Evolutionary conservation across 2,329 filamentous ascomycete genomes (phyloP).

Genomic region (Hymenoscyphus repandus): DNA sequence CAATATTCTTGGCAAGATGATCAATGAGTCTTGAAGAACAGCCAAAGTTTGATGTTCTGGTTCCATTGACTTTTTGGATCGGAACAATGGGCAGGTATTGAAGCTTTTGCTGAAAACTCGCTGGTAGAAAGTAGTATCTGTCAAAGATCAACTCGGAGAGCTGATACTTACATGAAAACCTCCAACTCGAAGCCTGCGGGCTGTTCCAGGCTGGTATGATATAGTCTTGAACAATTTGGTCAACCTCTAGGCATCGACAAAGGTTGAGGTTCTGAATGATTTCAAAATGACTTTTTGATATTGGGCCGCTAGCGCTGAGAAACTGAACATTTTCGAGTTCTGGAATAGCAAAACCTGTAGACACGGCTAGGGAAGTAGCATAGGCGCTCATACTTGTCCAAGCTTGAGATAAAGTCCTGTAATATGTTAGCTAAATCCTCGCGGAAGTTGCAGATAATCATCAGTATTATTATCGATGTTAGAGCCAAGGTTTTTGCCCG

Average conservation of each 20-base stretch:
- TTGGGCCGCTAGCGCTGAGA: neutral
- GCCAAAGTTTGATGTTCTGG: conserved; percentile 14
- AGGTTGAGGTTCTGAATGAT: conserved; percentile 12
- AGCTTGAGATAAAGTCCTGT: neutral
- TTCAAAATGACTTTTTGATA: neutral
- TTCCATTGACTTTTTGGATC: conserved; percentile 11
- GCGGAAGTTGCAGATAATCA: no score
- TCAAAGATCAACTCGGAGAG: conserved; percentile 15
- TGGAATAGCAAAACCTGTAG: neutral
- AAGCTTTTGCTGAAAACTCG: conserved; percentile 7
- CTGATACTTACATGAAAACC: conserved; percentile 15
- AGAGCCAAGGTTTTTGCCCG: no score
- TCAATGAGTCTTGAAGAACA: conserved; percentile 20
- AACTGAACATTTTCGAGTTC: neutral
- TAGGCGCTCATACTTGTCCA: neutral
- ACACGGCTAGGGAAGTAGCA: neutral
- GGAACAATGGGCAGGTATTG: conserved; percentile 20
- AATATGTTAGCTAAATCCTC: neutral
- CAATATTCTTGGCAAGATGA: conserved; percentile 10
- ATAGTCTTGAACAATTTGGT: conserved; percentile 13
- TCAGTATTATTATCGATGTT: no score
- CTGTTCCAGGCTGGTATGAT: conserved; percentile 22
- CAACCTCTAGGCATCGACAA: conserved; percentile 4
- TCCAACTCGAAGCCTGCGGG: neutral
- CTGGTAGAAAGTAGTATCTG: conserved; percentile 11